Percentiles rank a stretch among this genome's conserved stretches.
Evolutionary conservation across 768 basidiomycete genomes (phyloP).

Genomic region (Mycena floridula): DNA sequence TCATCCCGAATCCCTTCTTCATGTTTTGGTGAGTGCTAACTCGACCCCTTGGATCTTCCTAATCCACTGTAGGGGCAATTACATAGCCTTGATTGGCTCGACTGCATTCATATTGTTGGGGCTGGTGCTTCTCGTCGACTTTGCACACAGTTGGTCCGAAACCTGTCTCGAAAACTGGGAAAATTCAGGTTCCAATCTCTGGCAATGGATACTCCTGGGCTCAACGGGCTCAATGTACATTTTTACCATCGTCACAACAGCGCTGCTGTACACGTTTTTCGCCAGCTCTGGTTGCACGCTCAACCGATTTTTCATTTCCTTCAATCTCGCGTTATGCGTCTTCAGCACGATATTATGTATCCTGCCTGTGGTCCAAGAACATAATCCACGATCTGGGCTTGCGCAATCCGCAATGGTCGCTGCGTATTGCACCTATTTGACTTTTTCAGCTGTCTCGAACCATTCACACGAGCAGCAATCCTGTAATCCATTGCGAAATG

Average conservation of each 20-base stretch:
- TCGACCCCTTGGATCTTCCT: too few species aligned
- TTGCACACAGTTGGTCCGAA: conserved; percentile 98
- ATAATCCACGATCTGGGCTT: conserved; percentile 90
- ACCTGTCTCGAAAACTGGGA: conserved; percentile 97
- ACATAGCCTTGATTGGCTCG: conserved; percentile 85
- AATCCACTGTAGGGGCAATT: too few species aligned
- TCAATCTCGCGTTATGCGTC: conserved; percentile 81
- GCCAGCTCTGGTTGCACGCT: conserved; percentile 79
- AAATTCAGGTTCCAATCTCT: conserved; percentile 72
- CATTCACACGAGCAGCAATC: conserved; percentile 65
- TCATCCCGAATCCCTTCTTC: conserved; percentile 96
- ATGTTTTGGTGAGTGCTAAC: too few species aligned
- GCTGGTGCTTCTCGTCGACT: conserved; percentile 95
- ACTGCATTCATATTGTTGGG: conserved; percentile 95
- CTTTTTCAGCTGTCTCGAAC: conserved; percentile 90
- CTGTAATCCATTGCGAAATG: conserved; percentile 85
- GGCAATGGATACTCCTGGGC: conserved; percentile 94
- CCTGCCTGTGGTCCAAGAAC: conserved; percentile 81
- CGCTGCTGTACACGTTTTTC: conserved; percentile 89
- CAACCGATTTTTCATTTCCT: conserved; percentile 96
- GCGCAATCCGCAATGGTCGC: conserved; percentile 98
- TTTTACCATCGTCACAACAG: conserved; percentile 78
- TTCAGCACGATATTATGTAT: conserved; percentile 79
- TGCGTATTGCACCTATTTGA: conserved; percentile 93
- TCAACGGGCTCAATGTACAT: conserved; percentile 87